These are phyloP conservation scores for Wickerhamomyces tratensis DNA, from an alignment of 805 yeast genomes.

Conservation along the genomic window DNA sequence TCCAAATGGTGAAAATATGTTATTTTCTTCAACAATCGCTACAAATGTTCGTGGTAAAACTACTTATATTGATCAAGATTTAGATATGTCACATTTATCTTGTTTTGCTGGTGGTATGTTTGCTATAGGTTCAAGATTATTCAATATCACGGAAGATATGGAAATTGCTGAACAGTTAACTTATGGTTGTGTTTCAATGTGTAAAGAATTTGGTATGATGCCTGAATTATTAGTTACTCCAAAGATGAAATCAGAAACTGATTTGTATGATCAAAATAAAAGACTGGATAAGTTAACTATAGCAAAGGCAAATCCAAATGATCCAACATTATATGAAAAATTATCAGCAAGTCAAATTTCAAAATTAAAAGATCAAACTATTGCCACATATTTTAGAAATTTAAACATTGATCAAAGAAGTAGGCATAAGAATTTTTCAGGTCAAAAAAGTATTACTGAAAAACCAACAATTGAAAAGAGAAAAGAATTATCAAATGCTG, in stretches of 20 bases:
- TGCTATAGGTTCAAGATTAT: constrained; percentile 34
- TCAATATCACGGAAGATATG: constrained; percentile 26
- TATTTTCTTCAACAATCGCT: constrained; percentile 18
- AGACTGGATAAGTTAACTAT: constrained; percentile 4
- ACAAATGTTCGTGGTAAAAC: constrained; percentile 1
- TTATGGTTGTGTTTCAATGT: constrained; percentile 38
- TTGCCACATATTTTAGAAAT: no score
- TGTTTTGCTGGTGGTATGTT: constrained; percentile 49
- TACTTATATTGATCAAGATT: constrained; percentile 13
- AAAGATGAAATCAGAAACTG: constrained; percentile 11
- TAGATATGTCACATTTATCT: constrained; percentile 36
- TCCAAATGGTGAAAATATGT: constrained; percentile 27
- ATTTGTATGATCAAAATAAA: constrained; percentile 13
- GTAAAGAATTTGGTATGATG: constrained; percentile 30
- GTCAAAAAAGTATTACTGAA: no score
- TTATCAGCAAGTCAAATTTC: not conserved
- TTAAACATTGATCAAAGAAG: not conserved
- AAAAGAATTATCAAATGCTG: no score
- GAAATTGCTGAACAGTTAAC: constrained; percentile 33
- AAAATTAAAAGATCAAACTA: not conserved
- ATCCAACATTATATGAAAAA: not conserved
- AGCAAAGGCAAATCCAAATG: not conserved
- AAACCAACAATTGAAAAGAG: no score
- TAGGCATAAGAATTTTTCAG: not conserved
- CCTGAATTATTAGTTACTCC: constrained; percentile 31